phyloP scores from a whole-genome alignment of 2,329 filamentous ascomycete species.

The Claviceps monticola region DNA sequence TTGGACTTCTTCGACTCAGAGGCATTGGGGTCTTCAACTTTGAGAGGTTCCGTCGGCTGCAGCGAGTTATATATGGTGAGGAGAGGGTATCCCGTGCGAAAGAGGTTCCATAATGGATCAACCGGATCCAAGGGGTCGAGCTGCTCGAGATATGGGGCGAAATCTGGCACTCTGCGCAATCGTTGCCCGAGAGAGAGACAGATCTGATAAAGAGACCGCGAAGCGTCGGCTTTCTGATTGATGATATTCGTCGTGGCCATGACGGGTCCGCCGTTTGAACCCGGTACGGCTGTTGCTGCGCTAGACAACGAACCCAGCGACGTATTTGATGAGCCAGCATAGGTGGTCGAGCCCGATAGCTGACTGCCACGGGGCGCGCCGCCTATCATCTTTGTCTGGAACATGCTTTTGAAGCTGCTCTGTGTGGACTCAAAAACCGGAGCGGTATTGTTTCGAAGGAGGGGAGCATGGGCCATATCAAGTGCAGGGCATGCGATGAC shows the following conservation, averaged over 20 bases:
- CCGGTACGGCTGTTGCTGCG: slow-evolving; percentile 25
- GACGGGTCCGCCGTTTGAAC: slow-evolving; percentile 44
- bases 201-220: slow-evolving; percentile 86
- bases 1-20: slow-evolving; percentile 68
- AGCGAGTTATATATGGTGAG: slow-evolving; percentile 82
- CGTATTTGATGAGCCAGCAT: slow-evolving; percentile 37
- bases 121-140: slow-evolving; percentile 66
- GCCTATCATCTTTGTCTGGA: slow-evolving; percentile 35
- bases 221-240: slow-evolving; percentile 89
- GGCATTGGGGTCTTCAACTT: slow-evolving; percentile 47
- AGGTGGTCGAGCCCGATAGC: slow-evolving; percentile 46
- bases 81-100: slow-evolving; percentile 72
- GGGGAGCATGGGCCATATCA: slow-evolving; percentile 46
- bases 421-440: slow-evolving; percentile 37
- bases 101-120: slow-evolving; percentile 76
- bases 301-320: slow-evolving; percentile 37
- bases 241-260: slow-evolving; percentile 86
- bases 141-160: slow-evolving; percentile 59
- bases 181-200: slow-evolving; percentile 75
- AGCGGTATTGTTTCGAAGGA: slow-evolving; percentile 44
- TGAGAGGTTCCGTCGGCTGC: slow-evolving; percentile 53
- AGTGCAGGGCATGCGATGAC: slow-evolving; percentile 27
- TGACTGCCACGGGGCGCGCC: slow-evolving; percentile 44
- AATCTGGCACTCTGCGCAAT: slow-evolving; percentile 69
- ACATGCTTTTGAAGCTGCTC: slow-evolving; percentile 27